phyloP scores from a whole-genome alignment of 148 eudicot species.

The Chenopodium album region DNA sequence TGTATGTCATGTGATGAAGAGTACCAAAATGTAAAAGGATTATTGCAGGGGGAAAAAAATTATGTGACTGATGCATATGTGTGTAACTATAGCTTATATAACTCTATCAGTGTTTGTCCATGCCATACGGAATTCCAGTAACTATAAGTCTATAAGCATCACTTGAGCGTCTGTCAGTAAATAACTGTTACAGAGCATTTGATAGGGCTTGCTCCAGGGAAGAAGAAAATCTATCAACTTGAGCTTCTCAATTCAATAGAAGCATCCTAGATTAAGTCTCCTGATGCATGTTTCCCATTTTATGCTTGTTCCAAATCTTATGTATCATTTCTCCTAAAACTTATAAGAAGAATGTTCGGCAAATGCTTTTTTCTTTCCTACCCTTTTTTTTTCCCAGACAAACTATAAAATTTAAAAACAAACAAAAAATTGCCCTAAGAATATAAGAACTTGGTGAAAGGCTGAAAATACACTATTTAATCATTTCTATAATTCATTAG shows the following conservation, averaged over 20 bases:
- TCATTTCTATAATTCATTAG: background rate
- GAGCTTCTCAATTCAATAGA: background rate
- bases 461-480: no score
- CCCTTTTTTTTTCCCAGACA: background rate
- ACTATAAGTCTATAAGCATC: background rate
- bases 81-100: no score
- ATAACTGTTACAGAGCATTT: no score
- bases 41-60: background rate
- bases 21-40: background rate
- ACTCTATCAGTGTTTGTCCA: no score
- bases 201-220: background rate
- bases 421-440: no score
- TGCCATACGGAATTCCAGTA: conserved; percentile 1
- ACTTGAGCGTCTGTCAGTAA: no score
- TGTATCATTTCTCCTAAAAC: background rate
- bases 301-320: conserved; percentile 2
- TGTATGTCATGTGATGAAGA: conserved; percentile 16
- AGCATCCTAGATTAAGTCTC: background rate
- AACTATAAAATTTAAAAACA: no score
- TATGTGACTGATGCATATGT: background rate
- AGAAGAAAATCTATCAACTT: background rate
- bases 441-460: no score
- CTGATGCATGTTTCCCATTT: background rate
- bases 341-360: no score
- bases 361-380: background rate